Evolutionary conservation across 768 basidiomycete species (phyloP).

Genomic region (Tylopilus subfusipes): DNA sequence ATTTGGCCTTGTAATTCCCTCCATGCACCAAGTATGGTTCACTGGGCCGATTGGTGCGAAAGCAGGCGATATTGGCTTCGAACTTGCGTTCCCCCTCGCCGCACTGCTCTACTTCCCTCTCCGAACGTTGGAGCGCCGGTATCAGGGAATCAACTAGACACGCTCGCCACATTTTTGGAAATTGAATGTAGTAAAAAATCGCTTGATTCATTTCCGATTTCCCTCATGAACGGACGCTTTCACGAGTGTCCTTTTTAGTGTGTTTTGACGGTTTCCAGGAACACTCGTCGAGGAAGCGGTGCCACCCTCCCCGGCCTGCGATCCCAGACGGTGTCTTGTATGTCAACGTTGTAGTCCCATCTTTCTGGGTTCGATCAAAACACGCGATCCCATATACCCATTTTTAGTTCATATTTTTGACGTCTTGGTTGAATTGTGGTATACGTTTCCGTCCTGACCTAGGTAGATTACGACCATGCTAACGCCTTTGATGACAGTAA

Average conservation of each 20-base stretch:
- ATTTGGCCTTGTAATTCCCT: conserved; percentile 57
- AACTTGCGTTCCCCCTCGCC: conserved; percentile 51
- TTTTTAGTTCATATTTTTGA: neutral
- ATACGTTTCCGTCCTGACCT: neutral
- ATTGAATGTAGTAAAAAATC: conserved; percentile 9
- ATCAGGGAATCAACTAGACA: conserved; percentile 24
- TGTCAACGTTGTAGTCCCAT: neutral
- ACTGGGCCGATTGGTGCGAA: conserved; percentile 60
- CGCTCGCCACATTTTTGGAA: neutral
- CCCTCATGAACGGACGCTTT: neutral
- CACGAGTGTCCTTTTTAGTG: neutral
- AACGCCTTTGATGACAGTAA: neutral
- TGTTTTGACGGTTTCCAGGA: conserved; percentile 23
- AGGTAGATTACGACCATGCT: conserved; percentile 4
- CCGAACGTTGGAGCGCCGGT: conserved; percentile 45
- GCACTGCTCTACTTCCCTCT: conserved; percentile 52
- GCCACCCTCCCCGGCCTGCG: neutral
- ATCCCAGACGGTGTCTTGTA: neutral
- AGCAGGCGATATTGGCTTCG: conserved; percentile 71
- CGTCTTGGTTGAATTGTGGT: neutral
- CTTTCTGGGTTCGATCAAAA: conserved; percentile 5
- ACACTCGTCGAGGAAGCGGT: conserved; percentile 7
- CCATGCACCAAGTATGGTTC: conserved; percentile 72
- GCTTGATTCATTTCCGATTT: conserved; percentile 1
- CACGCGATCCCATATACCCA: neutral